Evolutionary conservation across 345 rosid species (phyloP).

Genomic region (Excoecaria agallocha): DNA sequence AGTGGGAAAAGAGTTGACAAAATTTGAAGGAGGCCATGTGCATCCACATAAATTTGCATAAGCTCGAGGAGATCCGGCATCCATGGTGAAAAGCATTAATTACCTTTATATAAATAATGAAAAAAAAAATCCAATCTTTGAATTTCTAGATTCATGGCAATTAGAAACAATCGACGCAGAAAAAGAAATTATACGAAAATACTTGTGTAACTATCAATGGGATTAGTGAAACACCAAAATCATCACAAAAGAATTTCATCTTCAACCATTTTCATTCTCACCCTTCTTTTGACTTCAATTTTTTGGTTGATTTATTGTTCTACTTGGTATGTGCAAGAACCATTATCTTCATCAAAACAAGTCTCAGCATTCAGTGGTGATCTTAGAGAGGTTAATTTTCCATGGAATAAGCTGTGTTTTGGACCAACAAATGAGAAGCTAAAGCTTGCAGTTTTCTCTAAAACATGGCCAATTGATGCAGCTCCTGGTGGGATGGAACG

Average conservation of each 20-base stretch:
- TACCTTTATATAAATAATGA: neutral
- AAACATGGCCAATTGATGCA: slow-evolving; percentile 67
- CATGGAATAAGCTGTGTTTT: slow-evolving; percentile 69
- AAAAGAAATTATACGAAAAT: neutral
- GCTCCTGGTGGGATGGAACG: slow-evolving; percentile 75
- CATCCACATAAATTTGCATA: slow-evolving; percentile 11
- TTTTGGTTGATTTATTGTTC: slow-evolving; percentile 41
- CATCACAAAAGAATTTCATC: slow-evolving; percentile 33
- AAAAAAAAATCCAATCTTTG: neutral
- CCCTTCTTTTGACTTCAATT: slow-evolving; percentile 39
- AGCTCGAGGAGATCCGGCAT: slow-evolving; percentile 44
- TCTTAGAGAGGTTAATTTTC: slow-evolving; percentile 51
- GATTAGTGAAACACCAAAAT: slow-evolving; percentile 30
- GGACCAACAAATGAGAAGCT: slow-evolving; percentile 53
- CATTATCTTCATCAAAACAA: neutral
- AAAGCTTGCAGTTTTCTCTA: slow-evolving; percentile 65
- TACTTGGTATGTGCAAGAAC: slow-evolving; percentile 9
- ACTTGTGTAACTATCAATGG: slow-evolving; percentile 25
- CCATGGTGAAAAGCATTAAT: slow-evolving; percentile 18
- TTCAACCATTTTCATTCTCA: slow-evolving; percentile 31
- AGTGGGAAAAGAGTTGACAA: slow-evolving; percentile 1
- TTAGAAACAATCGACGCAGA: neutral
- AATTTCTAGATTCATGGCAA: neutral
- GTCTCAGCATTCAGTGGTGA: slow-evolving; percentile 39
- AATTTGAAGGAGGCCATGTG: slow-evolving; percentile 24